Percentiles rank a stretch among this genome's conserved stretches.
These are phyloP conservation scores for Mariannaea elegans DNA, from an alignment of 2,329 filamentous ascomycete genomes.

Conservation along the genomic window DNA sequence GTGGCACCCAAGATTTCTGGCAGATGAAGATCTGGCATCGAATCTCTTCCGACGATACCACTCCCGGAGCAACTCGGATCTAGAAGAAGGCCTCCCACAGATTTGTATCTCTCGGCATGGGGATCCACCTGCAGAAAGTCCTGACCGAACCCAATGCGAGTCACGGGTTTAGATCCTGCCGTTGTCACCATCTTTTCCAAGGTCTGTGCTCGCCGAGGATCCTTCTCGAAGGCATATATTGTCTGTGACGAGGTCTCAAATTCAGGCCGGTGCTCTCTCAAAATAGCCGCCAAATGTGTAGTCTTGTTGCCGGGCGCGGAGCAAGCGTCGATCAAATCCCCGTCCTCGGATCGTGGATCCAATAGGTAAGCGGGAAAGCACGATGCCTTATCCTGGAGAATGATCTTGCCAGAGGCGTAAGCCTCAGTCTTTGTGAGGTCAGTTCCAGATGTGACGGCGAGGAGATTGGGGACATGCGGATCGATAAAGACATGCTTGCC, in stretches of 20 bases:
- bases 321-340: slow-evolving; percentile 89
- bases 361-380: slow-evolving; percentile 95
- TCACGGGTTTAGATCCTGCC: slow-evolving; percentile 74
- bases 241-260: slow-evolving; percentile 44
- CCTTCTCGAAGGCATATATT: slow-evolving; percentile 85
- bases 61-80: slow-evolving; percentile 97
- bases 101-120: slow-evolving; percentile 63
- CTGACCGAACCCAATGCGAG: slow-evolving; percentile 75
- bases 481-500: slow-evolving; percentile 75
- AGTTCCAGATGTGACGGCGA: slow-evolving; percentile 77
- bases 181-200: slow-evolving; percentile 84
- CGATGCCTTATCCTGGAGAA: slow-evolving; percentile 95
- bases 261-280: slow-evolving; percentile 56
- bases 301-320: slow-evolving; percentile 98
- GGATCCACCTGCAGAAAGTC: slow-evolving; percentile 87
- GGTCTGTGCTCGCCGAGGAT: slow-evolving; percentile 74
- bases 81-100: slow-evolving; percentile 84
- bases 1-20: slow-evolving; percentile 46
- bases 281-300: slow-evolving; percentile 85
- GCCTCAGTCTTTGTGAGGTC: slow-evolving; percentile 78
- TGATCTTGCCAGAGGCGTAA: slow-evolving; percentile 80
- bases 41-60: slow-evolving; percentile 90
- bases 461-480: slow-evolving; percentile 80
- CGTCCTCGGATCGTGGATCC: slow-evolving; percentile 71
- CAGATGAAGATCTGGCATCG: slow-evolving; percentile 74